Evolutionary conservation across 352 stramenopile species (phyloP).

Genomic region (Pythium biforme): DNA sequence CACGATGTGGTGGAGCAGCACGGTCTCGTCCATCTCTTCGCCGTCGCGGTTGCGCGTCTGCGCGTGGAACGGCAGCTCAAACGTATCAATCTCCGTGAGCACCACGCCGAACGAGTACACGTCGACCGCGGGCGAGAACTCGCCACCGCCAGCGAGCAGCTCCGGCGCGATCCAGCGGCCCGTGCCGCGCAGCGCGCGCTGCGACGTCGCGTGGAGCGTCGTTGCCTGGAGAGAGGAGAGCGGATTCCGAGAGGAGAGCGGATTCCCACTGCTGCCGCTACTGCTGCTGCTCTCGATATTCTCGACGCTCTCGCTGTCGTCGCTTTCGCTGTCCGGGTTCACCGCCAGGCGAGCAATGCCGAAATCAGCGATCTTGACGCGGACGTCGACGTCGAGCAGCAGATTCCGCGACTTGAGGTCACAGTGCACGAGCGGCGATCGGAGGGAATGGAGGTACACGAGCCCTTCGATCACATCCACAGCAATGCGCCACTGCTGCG

Average conservation of each 20-base stretch:
- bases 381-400: constrained; percentile 49
- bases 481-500: constrained; percentile 35
- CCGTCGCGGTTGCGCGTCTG: constrained; percentile 23
- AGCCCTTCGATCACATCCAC: constrained; percentile 60
- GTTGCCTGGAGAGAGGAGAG: too few relatives aligned
- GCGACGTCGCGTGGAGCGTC: constrained; percentile 11
- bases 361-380: constrained; percentile 73
- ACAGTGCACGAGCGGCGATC: constrained; percentile 56
- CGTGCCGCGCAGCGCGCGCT: constrained; percentile 47
- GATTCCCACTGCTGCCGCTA: not conserved
- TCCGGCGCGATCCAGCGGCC: constrained; percentile 65
- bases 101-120: constrained; percentile 66
- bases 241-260: too few relatives aligned
- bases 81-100: constrained; percentile 54
- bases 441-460: constrained; percentile 64
- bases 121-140: constrained; percentile 53
- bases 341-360: constrained; percentile 39
- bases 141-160: constrained; percentile 44
- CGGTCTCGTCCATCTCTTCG: constrained; percentile 36
- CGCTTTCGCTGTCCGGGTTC: not conserved
- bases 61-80: constrained; percentile 45
- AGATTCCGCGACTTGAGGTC: constrained; percentile 76
- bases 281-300: constrained; percentile 8
- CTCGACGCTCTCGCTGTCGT: constrained; percentile 23
- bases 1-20: constrained; percentile 53